These are phyloP conservation scores for Plasmodium gallinaceum DNA, from an alignment of 169 alveolate genomes.

Conservation along the genomic window DNA sequence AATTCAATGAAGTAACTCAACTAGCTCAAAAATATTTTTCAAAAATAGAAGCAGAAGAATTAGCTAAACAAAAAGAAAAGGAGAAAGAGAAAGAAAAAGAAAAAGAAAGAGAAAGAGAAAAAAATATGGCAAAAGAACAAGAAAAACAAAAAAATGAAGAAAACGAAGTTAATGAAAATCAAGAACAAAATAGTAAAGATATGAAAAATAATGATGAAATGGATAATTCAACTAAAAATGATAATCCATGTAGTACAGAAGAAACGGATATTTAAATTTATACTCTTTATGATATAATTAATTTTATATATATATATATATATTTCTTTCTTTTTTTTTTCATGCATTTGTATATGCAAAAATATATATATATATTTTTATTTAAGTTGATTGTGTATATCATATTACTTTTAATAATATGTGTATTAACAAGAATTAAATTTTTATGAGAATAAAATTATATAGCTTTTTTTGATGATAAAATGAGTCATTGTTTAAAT, in stretches of 20 bases:
- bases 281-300: background rate
- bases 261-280: slow-evolving; percentile 15
- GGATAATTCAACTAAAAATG: slow-evolving; percentile 46
- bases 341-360: background rate
- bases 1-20: slow-evolving; percentile 78
- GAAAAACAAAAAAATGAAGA: slow-evolving; percentile 18
- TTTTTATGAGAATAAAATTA: too few species aligned
- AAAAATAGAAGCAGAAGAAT: slow-evolving; percentile 72
- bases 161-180: background rate
- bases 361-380: slow-evolving; percentile 9
- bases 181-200: slow-evolving; percentile 25
- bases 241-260: slow-evolving; percentile 15
- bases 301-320: background rate
- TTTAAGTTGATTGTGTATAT: background rate
- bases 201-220: slow-evolving; percentile 27
- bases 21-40: slow-evolving; percentile 75
- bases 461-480: too few species aligned
- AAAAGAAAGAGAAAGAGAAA: slow-evolving; percentile 69
- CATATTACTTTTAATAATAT: too few species aligned
- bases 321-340: background rate
- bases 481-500: too few species aligned
- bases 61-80: slow-evolving; percentile 67
- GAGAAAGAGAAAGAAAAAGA: slow-evolving; percentile 59
- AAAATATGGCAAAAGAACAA: slow-evolving; percentile 30
- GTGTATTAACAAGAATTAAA: background rate